These are phyloP conservation scores for Colletotrichum brevisporum DNA, from an alignment of 2,329 filamentous ascomycete genomes.

Conservation along the genomic window DNA sequence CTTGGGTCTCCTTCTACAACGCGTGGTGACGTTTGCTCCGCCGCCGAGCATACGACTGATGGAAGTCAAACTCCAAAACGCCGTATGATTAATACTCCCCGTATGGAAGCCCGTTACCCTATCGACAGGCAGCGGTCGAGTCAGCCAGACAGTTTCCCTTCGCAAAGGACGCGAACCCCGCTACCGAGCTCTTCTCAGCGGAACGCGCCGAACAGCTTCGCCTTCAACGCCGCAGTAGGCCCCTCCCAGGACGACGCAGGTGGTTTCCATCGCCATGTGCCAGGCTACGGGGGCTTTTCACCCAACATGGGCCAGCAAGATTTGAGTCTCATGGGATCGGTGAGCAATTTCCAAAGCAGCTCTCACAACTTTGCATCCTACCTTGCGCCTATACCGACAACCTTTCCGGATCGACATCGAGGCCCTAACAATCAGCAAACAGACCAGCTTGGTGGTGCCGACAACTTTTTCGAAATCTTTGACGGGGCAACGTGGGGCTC, in stretches of 20 bases:
- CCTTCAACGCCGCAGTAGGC: background rate
- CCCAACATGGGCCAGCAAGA: background rate
- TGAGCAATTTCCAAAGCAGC: background rate
- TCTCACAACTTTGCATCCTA: background rate
- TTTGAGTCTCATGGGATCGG: background rate
- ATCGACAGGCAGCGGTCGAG: background rate
- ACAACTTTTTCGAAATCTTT: constrained; percentile 33
- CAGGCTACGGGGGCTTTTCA: background rate
- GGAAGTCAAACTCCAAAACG: background rate
- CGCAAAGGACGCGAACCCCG: background rate
- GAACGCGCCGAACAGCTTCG: background rate
- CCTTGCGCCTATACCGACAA: constrained; percentile 30
- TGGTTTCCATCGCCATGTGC: background rate
- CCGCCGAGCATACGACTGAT: background rate
- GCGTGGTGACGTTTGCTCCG: no score
- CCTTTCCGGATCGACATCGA: constrained; percentile 23
- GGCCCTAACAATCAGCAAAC: background rate
- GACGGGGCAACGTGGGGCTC: constrained; percentile 38
- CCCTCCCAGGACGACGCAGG: background rate
- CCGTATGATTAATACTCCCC: background rate
- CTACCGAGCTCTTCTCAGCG: background rate
- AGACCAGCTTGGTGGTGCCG: background rate
- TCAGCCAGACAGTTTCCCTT: background rate
- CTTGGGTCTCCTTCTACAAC: background rate
- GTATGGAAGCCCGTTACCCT: background rate